These are phyloP conservation scores for Phyllosticta capitalensis DNA, from an alignment of 2,329 filamentous ascomycete species.

Conservation along the genomic window DNA sequence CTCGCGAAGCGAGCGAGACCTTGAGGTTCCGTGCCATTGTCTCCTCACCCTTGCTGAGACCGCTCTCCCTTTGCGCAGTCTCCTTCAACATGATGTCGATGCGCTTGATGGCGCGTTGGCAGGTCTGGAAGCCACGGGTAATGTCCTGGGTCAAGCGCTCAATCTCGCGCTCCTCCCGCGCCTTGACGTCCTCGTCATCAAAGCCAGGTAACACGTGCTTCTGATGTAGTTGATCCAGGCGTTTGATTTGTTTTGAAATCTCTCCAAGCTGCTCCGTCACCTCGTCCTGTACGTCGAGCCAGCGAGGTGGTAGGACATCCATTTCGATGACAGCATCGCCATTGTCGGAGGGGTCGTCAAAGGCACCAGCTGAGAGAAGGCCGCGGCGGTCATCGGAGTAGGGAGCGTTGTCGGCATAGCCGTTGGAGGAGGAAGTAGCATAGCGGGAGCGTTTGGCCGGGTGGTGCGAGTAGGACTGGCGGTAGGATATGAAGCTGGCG, in stretches of 20 bases:
- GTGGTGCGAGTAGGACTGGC: slow-evolving; percentile 95
- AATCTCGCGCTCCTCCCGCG: slow-evolving; percentile 78
- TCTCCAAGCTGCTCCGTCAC: slow-evolving; percentile 73
- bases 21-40: slow-evolving; percentile 95
- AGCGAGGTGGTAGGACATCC: slow-evolving; percentile 89
- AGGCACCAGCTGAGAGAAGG: slow-evolving; percentile 70
- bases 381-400: slow-evolving; percentile 61
- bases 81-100: slow-evolving; percentile 83
- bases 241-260: slow-evolving; percentile 73
- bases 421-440: slow-evolving; percentile 42
- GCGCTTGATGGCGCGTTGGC: slow-evolving; percentile 77
- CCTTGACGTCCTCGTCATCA: slow-evolving; percentile 86
- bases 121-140: slow-evolving; percentile 79
- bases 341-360: slow-evolving; percentile 72
- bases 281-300: slow-evolving; percentile 92
- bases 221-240: slow-evolving; percentile 85
- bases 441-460: slow-evolving; percentile 78
- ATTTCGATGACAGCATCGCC: slow-evolving; percentile 96
- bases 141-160: slow-evolving; percentile 85
- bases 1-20: slow-evolving; percentile 74
- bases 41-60: slow-evolving; percentile 74
- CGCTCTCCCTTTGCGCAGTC: slow-evolving; percentile 55
- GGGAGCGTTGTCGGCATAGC: slow-evolving; percentile 35
- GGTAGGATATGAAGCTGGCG: slow-evolving; percentile 91
- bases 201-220: slow-evolving; percentile 96